Base-by-base conservation (phyloP, 768 basidiomycete species). In the Hortiboletus flavorubellus region DNA sequence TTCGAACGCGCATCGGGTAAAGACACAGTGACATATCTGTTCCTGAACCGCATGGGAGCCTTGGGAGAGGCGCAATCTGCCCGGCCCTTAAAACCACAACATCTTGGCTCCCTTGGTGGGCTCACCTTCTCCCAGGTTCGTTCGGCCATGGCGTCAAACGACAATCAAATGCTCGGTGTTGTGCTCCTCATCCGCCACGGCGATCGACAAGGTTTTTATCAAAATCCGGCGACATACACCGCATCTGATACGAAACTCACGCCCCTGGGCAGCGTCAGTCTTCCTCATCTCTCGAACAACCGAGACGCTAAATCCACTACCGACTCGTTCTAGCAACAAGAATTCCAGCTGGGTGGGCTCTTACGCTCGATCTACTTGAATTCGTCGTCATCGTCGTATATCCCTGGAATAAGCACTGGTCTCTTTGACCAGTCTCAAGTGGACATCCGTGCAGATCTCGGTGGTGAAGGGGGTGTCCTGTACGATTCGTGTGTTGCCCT, bases 401-500 rank as follows among this genome's bases (percentile, higher is more conserved):
- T 89, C 49, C 59, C 73, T 10, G 78, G 77, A 0, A 70, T 72
- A 23, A 65, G 63, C 53, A 62, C 64, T 3, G 63, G 59, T 30
- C 62, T 75, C 41, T 73, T 76, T 63, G 55, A 75, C 41, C 68
- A 71, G 46, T 66, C 63, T 49, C 74, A 79, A 62, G 71, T 80
- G 55, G 64, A 66, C 34, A 76, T 84, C 48, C 80, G 78, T 16
- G 87, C 89, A 1, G 87, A 90, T 67, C 81, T 79, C 29, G 85
- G 85, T 7, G 86, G 82, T 16, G 88, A 91, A 70, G 80, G 78
- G 16, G 80, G 76, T 35, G 84, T 86, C n/a, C 83, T 85, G 41
- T 76, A 77, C 56, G 82, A 88, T 61, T 84, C 85, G 5, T 84
- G 87, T 10, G 71, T 80, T 26, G 85, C 89, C 0, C 68, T 90